Evolutionary conservation across 257 asterid genomes (phyloP), one percentile per base, ranked within the genome.

Genomic region (Salvia rosmarinus): DNA sequence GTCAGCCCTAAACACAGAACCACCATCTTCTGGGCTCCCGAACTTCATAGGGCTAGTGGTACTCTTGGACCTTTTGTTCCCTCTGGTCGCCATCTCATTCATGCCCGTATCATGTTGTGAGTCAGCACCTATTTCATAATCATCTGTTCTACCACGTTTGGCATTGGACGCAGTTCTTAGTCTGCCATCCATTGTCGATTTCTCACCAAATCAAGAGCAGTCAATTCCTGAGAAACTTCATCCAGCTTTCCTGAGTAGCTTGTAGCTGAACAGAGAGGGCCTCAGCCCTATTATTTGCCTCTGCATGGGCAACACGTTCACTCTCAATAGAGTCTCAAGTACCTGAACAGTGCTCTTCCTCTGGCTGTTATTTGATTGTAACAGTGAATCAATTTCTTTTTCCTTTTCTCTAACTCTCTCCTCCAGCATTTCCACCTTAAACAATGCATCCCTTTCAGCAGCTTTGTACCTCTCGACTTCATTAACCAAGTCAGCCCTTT

Each of bases 251-350:
- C 92, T 95, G 99, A 1, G 95, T 88, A 50, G 80, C 80, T 80
- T 91, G 99, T 19, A 95, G 86, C 88, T 91, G 90, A 66, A 88
- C 81, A 23, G 99, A 95, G 43, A 95, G 89, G 54, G 92, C 83
- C 67, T 89, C 97, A 0, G 97, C 99, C 73, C 98, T 76, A 72
- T 80, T 89, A 80, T 68, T 89, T 23, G 99, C 98, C 75, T 91
- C 97, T 7, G 92, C 83, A 49, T 88, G 95, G 9, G 98, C 98
- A 21, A 80, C 80, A 35, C 99, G 96, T 61, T 91, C 99, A 6
- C 83, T 84, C 75, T 83, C 84, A 95, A 63, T 55, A 95, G 70
- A 46, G 74, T 65, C 89, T 91, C 95, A 10, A 95, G 89, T 44
- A 90, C 96, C 49, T 90, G 85, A 64, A 88, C 94, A 1, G 96